phyloP scores from a whole-genome alignment of 2,329 filamentous ascomycete species.

The Shiraia sp. region DNA sequence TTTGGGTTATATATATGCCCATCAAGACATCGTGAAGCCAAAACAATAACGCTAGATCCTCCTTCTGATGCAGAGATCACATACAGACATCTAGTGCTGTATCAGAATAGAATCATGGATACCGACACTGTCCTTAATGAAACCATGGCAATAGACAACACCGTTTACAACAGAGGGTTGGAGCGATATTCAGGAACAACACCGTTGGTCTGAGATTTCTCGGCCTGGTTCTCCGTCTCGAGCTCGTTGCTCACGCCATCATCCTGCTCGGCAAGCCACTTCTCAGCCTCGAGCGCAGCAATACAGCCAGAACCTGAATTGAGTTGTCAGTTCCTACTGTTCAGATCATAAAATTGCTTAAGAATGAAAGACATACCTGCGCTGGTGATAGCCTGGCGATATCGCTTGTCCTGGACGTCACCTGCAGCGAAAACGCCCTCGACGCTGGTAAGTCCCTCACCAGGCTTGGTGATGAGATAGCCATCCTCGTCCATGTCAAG shows the following conservation, averaged over 20 bases:
- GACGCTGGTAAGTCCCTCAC: conserved; percentile 83
- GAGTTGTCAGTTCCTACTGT: conserved; percentile 14
- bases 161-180: conserved; percentile 62
- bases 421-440: conserved; percentile 95
- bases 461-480: conserved; percentile 87
- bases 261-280: conserved; percentile 81
- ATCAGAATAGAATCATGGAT: conserved; percentile 1
- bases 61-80: conserved; percentile 13
- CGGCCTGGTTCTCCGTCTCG: conserved; percentile 54
- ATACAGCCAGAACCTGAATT: conserved; percentile 82
- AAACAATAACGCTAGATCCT: conserved; percentile 17
- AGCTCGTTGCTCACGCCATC: conserved; percentile 54
- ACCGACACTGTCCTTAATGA: background rate
- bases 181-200: conserved; percentile 64
- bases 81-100: conserved; percentile 3
- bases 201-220: conserved; percentile 56
- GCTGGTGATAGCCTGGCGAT: conserved; percentile 96
- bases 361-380: conserved; percentile 69
- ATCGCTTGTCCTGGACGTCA: conserved; percentile 98
- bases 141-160: background rate
- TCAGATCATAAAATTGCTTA: background rate
- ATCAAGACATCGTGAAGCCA: conserved; percentile 3
- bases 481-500: conserved; percentile 85
- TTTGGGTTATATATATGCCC: conserved; percentile 18
- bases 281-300: conserved; percentile 94